These are phyloP conservation scores for Beauveria scarabaeidicola DNA, from an alignment of 2,329 filamentous ascomycete genomes.

Conservation along the genomic window DNA sequence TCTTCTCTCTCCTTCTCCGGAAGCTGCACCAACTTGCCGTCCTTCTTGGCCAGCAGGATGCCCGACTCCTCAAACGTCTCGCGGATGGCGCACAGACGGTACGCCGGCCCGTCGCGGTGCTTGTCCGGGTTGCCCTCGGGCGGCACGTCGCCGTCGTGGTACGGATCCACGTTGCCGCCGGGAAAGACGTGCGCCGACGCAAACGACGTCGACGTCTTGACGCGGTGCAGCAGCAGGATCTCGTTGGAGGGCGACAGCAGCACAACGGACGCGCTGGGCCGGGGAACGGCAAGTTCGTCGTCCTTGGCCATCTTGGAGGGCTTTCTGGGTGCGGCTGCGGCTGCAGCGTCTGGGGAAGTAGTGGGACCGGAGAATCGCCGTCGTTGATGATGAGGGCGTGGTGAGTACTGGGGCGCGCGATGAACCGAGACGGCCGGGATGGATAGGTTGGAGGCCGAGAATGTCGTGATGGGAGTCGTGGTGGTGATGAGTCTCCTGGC, in stretches of 20 bases:
- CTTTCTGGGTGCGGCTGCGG: not conserved
- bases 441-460: not conserved
- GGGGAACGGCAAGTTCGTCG: conserved; percentile 32
- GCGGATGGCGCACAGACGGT: conserved; percentile 74
- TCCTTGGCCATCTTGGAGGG: conserved; percentile 9
- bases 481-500: not conserved
- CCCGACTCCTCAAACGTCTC: conserved; percentile 96
- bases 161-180: conserved; percentile 71
- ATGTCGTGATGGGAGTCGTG: not conserved
- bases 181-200: conserved; percentile 93
- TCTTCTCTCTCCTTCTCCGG: conserved; percentile 50
- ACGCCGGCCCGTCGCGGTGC: conserved; percentile 64
- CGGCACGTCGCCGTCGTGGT: conserved; percentile 61
- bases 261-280: conserved; percentile 69
- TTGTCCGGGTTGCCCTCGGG: conserved; percentile 38
- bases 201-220: conserved; percentile 74
- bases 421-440: not conserved
- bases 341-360: not conserved
- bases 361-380: not conserved
- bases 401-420: not conserved
- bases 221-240: conserved; percentile 78
- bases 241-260: conserved; percentile 81
- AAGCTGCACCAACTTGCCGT: conserved; percentile 52
- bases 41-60: conserved; percentile 60
- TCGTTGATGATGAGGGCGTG: not conserved